Evolutionary conservation across 2,329 filamentous ascomycete species (phyloP).

Genomic region (Epicoccum sorghinum): DNA sequence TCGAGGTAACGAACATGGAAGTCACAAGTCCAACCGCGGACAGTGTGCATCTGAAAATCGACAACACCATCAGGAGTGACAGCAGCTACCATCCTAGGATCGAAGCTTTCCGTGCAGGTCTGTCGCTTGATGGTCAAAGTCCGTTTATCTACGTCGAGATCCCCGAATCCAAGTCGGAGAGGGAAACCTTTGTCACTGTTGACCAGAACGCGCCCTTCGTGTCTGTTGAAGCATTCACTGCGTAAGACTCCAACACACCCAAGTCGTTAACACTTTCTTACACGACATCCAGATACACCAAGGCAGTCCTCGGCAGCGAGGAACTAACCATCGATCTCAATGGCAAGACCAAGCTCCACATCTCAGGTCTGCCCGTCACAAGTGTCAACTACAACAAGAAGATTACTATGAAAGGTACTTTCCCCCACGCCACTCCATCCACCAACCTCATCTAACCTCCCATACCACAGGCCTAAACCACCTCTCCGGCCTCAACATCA

Average conservation of each 20-base stretch:
- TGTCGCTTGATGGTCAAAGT: constrained; percentile 53
- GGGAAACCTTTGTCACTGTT: constrained; percentile 51
- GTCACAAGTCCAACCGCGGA: constrained; percentile 59
- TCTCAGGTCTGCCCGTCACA: constrained; percentile 57
- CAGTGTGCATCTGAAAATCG: constrained; percentile 57
- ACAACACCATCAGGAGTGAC: constrained; percentile 54
- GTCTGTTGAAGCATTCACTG: constrained; percentile 54
- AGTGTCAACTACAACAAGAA: constrained; percentile 62
- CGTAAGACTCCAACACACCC: constrained; percentile 9
- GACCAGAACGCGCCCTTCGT: constrained; percentile 54
- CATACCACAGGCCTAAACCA: constrained; percentile 58
- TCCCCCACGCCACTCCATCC: not conserved
- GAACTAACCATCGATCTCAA: constrained; percentile 57
- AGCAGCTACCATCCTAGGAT: constrained; percentile 62
- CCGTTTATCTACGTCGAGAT: constrained; percentile 56
- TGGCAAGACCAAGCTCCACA: constrained; percentile 60
- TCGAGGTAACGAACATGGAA: constrained; percentile 58
- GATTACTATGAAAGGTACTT: constrained; percentile 62
- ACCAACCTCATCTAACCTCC: not conserved
- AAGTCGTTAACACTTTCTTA: not conserved
- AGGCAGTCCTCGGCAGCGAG: constrained; percentile 56
- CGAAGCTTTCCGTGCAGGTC: constrained; percentile 58
- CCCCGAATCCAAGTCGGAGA: constrained; percentile 51
- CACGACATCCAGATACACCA: constrained; percentile 49
- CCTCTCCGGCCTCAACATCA: constrained; percentile 61